Conservation (phyloP, 257 asterid species). For the Leonotis leonurus region DNA sequence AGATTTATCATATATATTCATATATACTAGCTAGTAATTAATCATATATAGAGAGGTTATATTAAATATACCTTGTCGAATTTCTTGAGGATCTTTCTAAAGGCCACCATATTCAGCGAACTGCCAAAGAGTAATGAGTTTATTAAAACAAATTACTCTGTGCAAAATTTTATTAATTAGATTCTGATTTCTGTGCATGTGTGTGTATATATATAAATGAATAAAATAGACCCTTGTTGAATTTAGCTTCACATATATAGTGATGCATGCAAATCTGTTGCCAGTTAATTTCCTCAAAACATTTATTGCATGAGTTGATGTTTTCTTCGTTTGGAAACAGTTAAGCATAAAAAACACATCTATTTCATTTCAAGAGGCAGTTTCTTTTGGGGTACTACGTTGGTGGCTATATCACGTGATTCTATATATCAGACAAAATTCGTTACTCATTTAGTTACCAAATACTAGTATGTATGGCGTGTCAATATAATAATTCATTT, state of each 20-base stretch:
- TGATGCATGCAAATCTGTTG: not conserved
- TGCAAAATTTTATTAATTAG: not conserved
- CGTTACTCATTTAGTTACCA: not conserved
- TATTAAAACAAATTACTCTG: constrained; percentile 7
- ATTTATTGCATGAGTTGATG: constrained; percentile 2
- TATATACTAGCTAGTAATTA: no score
- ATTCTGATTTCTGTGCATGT: not conserved
- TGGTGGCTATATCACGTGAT: not conserved
- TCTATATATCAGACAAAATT: not conserved
- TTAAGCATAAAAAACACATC: constrained; percentile 7
- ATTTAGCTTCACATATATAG: not conserved
- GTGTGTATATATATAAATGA: not conserved
- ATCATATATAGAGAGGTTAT: no score
- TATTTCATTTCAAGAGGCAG: not conserved
- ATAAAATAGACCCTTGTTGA: not conserved
- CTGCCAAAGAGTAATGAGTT: constrained; percentile 32
- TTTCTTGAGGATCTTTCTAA: constrained; percentile 83
- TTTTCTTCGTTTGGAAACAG: constrained; percentile 19
- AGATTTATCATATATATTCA: no score
- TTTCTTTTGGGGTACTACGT: not conserved
- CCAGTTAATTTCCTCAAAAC: not conserved
- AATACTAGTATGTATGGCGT: not conserved
- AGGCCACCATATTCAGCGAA: constrained; percentile 86
- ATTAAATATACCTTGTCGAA: constrained; percentile 55
- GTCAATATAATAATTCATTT: no score